Percentiles rank a stretch among this genome's conserved stretches.
These are phyloP conservation scores for Blepharisma japonicum DNA, from an alignment of 73 alveolate genomes.

Conservation along the genomic window DNA sequence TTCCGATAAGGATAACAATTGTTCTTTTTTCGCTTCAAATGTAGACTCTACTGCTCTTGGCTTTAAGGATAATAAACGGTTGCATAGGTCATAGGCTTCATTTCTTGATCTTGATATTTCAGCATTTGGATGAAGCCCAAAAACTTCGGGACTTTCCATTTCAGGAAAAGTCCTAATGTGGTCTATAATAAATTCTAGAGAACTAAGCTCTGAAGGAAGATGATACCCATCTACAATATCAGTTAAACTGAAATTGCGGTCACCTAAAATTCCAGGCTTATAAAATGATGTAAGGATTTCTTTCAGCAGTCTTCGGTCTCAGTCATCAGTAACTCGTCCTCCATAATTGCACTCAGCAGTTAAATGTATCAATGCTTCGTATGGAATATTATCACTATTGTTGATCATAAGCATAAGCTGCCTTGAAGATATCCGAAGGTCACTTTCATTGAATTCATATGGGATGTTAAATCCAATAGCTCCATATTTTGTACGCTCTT, in stretches of 20 bases:
- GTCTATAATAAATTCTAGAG: constrained; percentile 75
- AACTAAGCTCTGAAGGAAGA: constrained; percentile 78
- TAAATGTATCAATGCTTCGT: constrained; percentile 85
- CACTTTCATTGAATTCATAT: constrained; percentile 92
- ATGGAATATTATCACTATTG: constrained; percentile 81
- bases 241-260: constrained; percentile 64
- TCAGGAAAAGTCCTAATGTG: constrained; percentile 83
- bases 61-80: constrained; percentile 63
- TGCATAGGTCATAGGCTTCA: constrained; percentile 76
- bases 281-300: constrained; percentile 83
- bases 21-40: constrained; percentile 64
- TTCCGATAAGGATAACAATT: constrained; percentile 72
- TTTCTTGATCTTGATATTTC: constrained; percentile 83
- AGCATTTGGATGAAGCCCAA: constrained; percentile 94
- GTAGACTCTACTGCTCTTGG: constrained; percentile 66
- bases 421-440: constrained; percentile 88
- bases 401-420: constrained; percentile 81
- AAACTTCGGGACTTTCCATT: constrained; percentile 82
- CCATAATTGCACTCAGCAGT: constrained; percentile 97
- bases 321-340: constrained; percentile 93
- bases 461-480: constrained; percentile 99
- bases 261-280: constrained; percentile 52
- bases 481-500: constrained; percentile 99
- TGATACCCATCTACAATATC: constrained; percentile 62
- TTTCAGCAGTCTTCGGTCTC: constrained; percentile 72